A percentile compares a stretch with the other conserved stretches of the same genome.
These are phyloP conservation scores for Xylaria nigripes DNA, from an alignment of 495 filamentous ascomycete genomes.

Conservation along the genomic window DNA sequence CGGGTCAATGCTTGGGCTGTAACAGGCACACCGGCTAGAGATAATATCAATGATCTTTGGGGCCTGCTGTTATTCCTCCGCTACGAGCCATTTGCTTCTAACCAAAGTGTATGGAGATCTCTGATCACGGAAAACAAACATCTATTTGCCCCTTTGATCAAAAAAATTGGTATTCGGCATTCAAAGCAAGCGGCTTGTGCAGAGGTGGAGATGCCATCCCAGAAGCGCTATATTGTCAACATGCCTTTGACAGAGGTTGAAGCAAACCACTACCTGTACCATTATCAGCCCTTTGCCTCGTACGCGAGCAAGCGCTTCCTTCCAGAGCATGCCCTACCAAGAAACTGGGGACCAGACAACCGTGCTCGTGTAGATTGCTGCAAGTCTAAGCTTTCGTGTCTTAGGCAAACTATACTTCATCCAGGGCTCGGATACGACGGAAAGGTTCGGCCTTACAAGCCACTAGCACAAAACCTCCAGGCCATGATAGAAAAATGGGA, in stretches of 20 bases:
- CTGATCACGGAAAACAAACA: constrained; percentile 51
- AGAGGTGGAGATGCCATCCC: constrained; percentile 64
- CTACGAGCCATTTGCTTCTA: constrained; percentile 63
- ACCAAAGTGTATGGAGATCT: constrained; percentile 54
- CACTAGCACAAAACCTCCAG: constrained; percentile 73
- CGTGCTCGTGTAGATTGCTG: constrained; percentile 47
- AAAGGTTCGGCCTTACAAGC: constrained; percentile 53
- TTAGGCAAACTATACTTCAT: constrained; percentile 83
- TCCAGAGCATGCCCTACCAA: too few relatives aligned
- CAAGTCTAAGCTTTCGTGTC: constrained; percentile 43
- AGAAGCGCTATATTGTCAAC: constrained; percentile 79
- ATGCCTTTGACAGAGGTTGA: constrained; percentile 83
- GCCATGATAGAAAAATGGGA: constrained; percentile 84
- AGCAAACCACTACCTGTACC: constrained; percentile 75
- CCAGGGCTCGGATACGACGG: constrained; percentile 57
- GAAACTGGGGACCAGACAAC: constrained; percentile 57
- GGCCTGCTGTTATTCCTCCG: constrained; percentile 75
- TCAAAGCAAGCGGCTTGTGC: constrained; percentile 70
- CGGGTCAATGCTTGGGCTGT: constrained; percentile 84
- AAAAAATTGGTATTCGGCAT: constrained; percentile 67
- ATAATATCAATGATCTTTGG: constrained; percentile 60
- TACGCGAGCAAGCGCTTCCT: constrained; percentile 57
- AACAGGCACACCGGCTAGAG: constrained; percentile 83
- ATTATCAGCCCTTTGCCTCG: too few relatives aligned
- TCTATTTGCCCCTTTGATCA: constrained; percentile 58